These are phyloP conservation scores for Verticillium klebahnii DNA, from an alignment of 2,329 filamentous ascomycete genomes.

Conservation along the genomic window DNA sequence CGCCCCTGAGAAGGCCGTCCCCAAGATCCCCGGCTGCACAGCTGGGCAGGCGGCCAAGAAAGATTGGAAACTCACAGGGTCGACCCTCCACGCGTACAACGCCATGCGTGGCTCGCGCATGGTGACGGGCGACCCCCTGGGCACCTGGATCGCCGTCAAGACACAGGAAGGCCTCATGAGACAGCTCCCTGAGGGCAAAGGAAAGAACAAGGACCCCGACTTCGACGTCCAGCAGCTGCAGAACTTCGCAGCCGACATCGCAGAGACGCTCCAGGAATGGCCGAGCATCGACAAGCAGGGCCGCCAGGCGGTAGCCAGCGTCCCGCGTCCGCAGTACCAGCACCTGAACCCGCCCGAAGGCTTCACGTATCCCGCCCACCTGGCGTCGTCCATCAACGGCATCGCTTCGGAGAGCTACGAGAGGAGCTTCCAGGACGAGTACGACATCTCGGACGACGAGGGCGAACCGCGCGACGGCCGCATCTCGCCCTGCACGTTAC, in stretches of 20 bases:
- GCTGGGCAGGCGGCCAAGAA: constrained; percentile 9
- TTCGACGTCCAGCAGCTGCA: not conserved
- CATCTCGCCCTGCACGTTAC: constrained; percentile 38
- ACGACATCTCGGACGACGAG: constrained; percentile 35
- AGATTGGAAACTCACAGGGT: constrained; percentile 17
- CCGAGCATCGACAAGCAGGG: constrained; percentile 6
- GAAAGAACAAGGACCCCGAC: constrained; percentile 2
- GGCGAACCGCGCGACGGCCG: constrained; percentile 27
- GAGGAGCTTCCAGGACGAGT: constrained; percentile 6
- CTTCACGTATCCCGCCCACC: constrained; percentile 2
- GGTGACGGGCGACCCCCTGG: constrained; percentile 19
- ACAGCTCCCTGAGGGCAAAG: not conserved
- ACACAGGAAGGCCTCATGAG: constrained; percentile 1
- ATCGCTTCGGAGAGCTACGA: not conserved
- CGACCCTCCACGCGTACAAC: constrained; percentile 24
- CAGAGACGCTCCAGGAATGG: constrained; percentile 4
- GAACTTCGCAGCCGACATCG: not conserved
- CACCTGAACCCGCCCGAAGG: constrained; percentile 6
- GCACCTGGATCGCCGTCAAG: constrained; percentile 18
- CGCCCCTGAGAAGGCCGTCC: constrained; percentile 1
- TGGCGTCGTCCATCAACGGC: not conserved
- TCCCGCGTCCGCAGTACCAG: constrained; percentile 12
- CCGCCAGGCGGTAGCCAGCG: constrained; percentile 2
- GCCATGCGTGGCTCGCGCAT: constrained; percentile 25
- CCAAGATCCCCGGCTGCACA: constrained; percentile 10